Conservation (phyloP, 495 filamentous ascomycete species). For the Pyrenula massariospora region DNA sequence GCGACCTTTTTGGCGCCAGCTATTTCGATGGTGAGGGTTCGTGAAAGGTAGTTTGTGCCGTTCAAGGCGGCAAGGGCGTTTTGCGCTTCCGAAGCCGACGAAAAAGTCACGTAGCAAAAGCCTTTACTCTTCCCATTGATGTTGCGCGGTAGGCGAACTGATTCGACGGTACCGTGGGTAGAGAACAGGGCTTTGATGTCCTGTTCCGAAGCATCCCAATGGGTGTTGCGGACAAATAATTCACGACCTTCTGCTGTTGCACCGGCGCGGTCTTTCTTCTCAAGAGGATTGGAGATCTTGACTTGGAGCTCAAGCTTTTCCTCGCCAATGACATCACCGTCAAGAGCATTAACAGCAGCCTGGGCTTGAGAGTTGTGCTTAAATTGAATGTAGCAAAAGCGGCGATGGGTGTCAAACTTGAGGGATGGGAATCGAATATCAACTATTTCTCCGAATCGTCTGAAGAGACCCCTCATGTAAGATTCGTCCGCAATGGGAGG, state of each 20-base stretch:
- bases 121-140: slow-evolving; percentile 57
- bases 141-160: slow-evolving; percentile 51
- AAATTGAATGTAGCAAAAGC: slow-evolving; percentile 93
- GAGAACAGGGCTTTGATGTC: slow-evolving; percentile 60
- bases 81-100: slow-evolving; percentile 38
- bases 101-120: slow-evolving; percentile 65
- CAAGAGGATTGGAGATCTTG: slow-evolving; percentile 72
- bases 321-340: slow-evolving; percentile 55
- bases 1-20: slow-evolving; percentile 29
- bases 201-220: slow-evolving; percentile 49
- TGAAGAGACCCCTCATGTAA: slow-evolving; percentile 67
- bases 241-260: slow-evolving; percentile 76
- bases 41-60: slow-evolving; percentile 54
- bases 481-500: slow-evolving; percentile 73
- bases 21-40: slow-evolving; percentile 56
- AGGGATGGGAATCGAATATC: slow-evolving; percentile 84
- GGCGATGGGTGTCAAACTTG: slow-evolving; percentile 73
- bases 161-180: slow-evolving; percentile 63
- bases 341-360: slow-evolving; percentile 49
- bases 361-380: slow-evolving; percentile 48
- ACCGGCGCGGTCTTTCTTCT: slow-evolving; percentile 70
- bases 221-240: slow-evolving; percentile 67
- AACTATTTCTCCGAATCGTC: slow-evolving; percentile 66
- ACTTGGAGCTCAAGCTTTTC: slow-evolving; percentile 50
- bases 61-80: slow-evolving; percentile 58